phyloP scores from a whole-genome alignment of 2,329 filamentous ascomycete genomes.

The Pseudopyricularia javanii region DNA sequence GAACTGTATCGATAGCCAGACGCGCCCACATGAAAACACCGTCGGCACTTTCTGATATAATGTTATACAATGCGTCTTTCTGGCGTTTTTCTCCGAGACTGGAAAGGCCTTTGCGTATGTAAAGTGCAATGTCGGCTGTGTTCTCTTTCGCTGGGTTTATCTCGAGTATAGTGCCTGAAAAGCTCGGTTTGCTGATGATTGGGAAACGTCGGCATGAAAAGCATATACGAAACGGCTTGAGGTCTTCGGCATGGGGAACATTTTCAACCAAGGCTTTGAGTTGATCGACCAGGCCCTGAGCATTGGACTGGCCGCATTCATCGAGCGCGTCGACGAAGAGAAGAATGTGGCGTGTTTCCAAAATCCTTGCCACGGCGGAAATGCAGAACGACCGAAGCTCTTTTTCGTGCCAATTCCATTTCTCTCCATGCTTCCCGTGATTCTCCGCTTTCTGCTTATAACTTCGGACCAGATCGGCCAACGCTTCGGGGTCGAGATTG shows the following conservation, averaged over 20 bases:
- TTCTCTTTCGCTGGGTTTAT: constrained; percentile 19
- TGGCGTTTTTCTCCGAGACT: no score
- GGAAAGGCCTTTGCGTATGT: constrained; percentile 12
- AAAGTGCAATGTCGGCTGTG: constrained; percentile 14
- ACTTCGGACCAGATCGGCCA: constrained; percentile 5
- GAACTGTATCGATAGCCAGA: constrained; percentile 13
- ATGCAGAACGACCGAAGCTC: constrained; percentile 12
- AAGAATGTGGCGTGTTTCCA: constrained; percentile 9
- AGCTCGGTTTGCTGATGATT: constrained; percentile 9
- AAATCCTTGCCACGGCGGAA: constrained; percentile 9
- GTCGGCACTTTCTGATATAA: constrained; percentile 13
- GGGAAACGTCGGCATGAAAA: constrained; percentile 20
- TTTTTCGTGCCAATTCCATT: constrained; percentile 14
- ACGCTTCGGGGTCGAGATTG: constrained; percentile 8
- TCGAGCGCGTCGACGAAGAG: constrained; percentile 23
- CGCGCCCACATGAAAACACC: constrained; percentile 24
- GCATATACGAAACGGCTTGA: constrained; percentile 12
- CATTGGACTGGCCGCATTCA: constrained; percentile 16
- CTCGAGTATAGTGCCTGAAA: constrained; percentile 10
- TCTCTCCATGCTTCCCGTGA: constrained; percentile 5
- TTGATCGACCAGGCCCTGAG: constrained; percentile 6
- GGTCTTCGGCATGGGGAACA: constrained; percentile 6
- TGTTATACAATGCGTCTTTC: no score
- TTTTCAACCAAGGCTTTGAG: constrained; percentile 12
- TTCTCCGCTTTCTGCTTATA: not conserved